phyloP scores from a whole-genome alignment of 495 filamentous ascomycete species.

The Penicillium longicatenatum region DNA sequence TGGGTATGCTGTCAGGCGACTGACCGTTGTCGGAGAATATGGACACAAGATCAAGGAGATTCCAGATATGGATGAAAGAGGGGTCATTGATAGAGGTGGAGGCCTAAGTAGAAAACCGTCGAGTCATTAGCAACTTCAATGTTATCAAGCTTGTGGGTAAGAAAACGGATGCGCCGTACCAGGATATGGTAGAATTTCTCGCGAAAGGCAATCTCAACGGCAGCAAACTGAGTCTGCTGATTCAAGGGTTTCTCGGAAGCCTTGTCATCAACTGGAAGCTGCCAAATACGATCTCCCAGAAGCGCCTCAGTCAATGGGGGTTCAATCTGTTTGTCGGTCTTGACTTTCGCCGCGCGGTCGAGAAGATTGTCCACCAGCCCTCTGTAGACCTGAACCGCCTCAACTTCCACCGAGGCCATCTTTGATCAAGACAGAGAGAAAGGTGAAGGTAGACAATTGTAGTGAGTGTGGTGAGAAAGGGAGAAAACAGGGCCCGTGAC shows the following conservation, averaged over 20 bases:
- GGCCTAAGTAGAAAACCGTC: constrained; percentile 45
- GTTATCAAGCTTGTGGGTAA: neutral
- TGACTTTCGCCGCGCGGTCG: constrained; percentile 61
- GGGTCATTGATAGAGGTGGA: constrained; percentile 70
- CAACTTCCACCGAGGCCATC: constrained; percentile 56
- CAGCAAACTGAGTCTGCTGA: constrained; percentile 57
- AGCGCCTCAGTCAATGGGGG: constrained; percentile 67
- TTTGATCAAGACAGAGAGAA: constrained; percentile 15
- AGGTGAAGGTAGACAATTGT: constrained; percentile 2
- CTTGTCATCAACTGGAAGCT: constrained; percentile 32
- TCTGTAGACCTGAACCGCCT: constrained; percentile 58
- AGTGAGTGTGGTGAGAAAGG: constrained; percentile 1
- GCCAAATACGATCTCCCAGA: constrained; percentile 44
- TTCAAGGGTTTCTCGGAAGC: constrained; percentile 26
- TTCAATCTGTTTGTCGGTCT: constrained; percentile 69
- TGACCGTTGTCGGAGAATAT: constrained; percentile 79
- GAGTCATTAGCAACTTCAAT: constrained; percentile 24
- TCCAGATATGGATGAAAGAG: constrained; percentile 81
- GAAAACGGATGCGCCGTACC: constrained; percentile 48
- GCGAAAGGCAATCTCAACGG: constrained; percentile 77
- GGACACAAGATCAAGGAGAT: constrained; percentile 85
- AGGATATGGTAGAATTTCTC: constrained; percentile 74
- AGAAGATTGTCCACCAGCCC: constrained; percentile 63
- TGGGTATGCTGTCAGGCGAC: constrained; percentile 17
- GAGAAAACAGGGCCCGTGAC: constrained; percentile 4